phyloP scores from a whole-genome alignment of 1,284 basidiomycete species.

The Meira miltonrushii region DNA sequence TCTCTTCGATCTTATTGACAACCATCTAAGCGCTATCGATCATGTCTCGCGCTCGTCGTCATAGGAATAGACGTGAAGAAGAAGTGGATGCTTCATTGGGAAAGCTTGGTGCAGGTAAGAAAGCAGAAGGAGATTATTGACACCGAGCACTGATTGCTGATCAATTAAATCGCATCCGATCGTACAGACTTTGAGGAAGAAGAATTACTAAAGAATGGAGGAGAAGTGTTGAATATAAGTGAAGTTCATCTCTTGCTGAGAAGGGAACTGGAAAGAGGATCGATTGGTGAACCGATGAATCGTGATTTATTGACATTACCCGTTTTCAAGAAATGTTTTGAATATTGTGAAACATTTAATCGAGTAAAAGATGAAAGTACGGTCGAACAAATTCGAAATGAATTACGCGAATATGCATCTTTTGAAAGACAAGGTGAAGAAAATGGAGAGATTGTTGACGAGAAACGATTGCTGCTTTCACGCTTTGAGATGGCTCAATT shows the following conservation, averaged over 20 bases:
- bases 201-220: background rate
- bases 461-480: conserved; percentile 68
- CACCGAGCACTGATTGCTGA: background rate
- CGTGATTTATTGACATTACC: background rate
- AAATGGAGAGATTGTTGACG: conserved; percentile 19
- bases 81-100: conserved; percentile 4
- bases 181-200: conserved; percentile 7
- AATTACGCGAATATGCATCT: conserved; percentile 5
- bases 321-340: conserved; percentile 8
- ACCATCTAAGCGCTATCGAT: no score
- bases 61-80: conserved; percentile 6
- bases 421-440: conserved; percentile 32
- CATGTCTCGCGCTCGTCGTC: background rate
- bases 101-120: conserved; percentile 7
- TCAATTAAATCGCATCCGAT: background rate
- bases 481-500: conserved; percentile 90
- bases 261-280: background rate
- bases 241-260: background rate
- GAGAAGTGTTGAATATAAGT: background rate
- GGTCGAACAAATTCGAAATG: background rate
- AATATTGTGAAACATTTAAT: conserved; percentile 9
- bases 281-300: background rate
- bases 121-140: background rate
- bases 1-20: no score
- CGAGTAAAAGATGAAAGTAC: background rate